A percentile compares a stretch with the other conserved stretches of the same genome.
Conservation (phyloP, 2,329 filamentous ascomycete species). For the Monilinia aucupariae region DNA sequence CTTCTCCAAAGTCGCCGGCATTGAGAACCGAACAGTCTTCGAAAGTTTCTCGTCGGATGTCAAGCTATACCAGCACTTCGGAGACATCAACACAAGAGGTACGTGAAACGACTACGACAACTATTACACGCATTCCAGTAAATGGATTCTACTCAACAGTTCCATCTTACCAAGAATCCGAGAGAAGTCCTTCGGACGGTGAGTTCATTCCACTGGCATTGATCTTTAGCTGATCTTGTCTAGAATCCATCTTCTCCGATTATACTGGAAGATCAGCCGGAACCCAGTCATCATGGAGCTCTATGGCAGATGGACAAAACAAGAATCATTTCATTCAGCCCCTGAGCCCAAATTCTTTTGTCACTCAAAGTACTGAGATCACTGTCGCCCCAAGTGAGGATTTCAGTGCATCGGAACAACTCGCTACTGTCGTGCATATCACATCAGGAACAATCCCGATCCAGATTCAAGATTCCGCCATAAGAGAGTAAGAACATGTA, state of each 20-base stretch:
- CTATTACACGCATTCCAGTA: slow-evolving; percentile 15
- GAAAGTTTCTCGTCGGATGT: slow-evolving; percentile 20
- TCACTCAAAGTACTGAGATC: slow-evolving; percentile 41
- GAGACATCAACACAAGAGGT: slow-evolving; percentile 17
- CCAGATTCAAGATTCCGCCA: slow-evolving; percentile 20
- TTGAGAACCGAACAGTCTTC: slow-evolving; percentile 14
- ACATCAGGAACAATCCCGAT: slow-evolving; percentile 23
- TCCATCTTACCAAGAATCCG: slow-evolving; percentile 17
- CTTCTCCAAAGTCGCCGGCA: slow-evolving; percentile 13
- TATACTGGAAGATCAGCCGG: slow-evolving; percentile 39
- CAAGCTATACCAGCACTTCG: slow-evolving; percentile 23
- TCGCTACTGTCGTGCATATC: slow-evolving; percentile 39
- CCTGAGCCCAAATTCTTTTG: slow-evolving; percentile 40
- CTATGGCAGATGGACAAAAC: slow-evolving; percentile 30
- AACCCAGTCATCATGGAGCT: slow-evolving; percentile 36
- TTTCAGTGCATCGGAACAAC: slow-evolving; percentile 33
- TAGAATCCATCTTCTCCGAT: slow-evolving; percentile 44
- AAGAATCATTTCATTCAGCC: slow-evolving; percentile 36
- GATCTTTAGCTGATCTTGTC: slow-evolving; percentile 23
- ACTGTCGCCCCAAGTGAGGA: slow-evolving; percentile 36
- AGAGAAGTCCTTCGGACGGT: slow-evolving; percentile 27
- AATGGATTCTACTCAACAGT: slow-evolving; percentile 17
- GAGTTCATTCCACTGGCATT: not conserved
- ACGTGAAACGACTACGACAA: slow-evolving; percentile 17
- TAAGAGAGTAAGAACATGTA: slow-evolving; percentile 18